Percentiles rank a stretch among this genome's conserved stretches.
Evolutionary conservation across 2,329 filamentous ascomycete genomes (phyloP).

Genomic region (Lachnellula cervina): DNA sequence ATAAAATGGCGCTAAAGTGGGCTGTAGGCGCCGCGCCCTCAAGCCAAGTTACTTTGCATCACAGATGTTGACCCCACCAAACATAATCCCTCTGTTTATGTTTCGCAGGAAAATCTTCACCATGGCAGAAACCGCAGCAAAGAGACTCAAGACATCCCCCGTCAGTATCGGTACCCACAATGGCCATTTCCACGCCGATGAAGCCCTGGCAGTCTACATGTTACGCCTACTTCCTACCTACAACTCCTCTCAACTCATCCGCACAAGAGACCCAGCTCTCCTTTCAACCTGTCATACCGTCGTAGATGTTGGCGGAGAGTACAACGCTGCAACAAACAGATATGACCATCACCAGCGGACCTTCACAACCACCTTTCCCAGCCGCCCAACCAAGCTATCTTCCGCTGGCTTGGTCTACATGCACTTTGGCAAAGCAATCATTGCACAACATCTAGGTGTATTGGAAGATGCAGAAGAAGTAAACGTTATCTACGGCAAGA

Average conservation of each 20-base stretch:
- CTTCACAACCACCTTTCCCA: conserved; percentile 81
- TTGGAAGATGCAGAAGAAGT: conserved; percentile 62
- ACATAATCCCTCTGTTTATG: conserved; percentile 31
- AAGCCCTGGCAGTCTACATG: conserved; percentile 94
- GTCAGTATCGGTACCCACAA: conserved; percentile 77
- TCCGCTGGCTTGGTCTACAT: conserved; percentile 92
- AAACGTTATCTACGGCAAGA: conserved; percentile 73
- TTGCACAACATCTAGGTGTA: conserved; percentile 62
- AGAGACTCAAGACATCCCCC: conserved; percentile 74
- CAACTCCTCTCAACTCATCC: conserved; percentile 65
- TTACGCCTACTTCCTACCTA: conserved; percentile 85
- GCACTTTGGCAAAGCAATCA: conserved; percentile 85
- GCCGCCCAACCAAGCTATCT: conserved; percentile 80
- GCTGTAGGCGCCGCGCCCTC: not conserved
- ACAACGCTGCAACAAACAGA: conserved; percentile 69
- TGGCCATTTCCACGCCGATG: conserved; percentile 98
- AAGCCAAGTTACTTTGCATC: not conserved
- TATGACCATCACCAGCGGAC: conserved; percentile 98
- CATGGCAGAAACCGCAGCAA: conserved; percentile 69
- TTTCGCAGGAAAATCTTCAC: conserved; percentile 40
- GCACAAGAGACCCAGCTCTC: conserved; percentile 76
- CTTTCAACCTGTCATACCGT: conserved; percentile 87
- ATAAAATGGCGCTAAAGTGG: not conserved
- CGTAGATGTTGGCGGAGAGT: conserved; percentile 95
- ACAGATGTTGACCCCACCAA: not conserved